Percentiles rank a stretch among this genome's conserved stretches.
Evolutionary conservation across 192 early-diverging fungal genomes (phyloP).

Genomic region (Haplosporangium gracile): DNA sequence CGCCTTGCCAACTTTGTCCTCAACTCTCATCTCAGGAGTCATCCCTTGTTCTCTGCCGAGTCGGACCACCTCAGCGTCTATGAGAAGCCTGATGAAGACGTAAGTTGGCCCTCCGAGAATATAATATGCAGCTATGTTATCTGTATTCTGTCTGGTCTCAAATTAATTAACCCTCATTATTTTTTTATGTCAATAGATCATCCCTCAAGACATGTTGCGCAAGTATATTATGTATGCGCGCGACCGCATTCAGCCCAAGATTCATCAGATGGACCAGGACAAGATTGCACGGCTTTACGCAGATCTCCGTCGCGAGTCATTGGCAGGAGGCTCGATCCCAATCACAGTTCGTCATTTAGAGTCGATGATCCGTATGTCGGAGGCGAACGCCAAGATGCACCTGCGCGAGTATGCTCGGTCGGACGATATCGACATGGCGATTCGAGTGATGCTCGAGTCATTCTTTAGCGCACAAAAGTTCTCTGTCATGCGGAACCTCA

Average conservation of each 20-base stretch:
- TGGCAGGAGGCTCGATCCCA: constrained; percentile 79
- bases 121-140: not conserved
- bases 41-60: constrained; percentile 74
- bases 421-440: constrained; percentile 95
- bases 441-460: constrained; percentile 86
- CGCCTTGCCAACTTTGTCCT: constrained; percentile 94
- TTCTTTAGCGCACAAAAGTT: constrained; percentile 96
- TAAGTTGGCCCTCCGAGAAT: constrained; percentile 51
- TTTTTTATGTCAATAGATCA: constrained; percentile 65
- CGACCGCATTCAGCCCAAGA: constrained; percentile 80
- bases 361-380: constrained; percentile 87
- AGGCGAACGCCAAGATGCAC: constrained; percentile 96
- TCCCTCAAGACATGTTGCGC: constrained; percentile 84
- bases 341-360: constrained; percentile 93
- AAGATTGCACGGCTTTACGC: constrained; percentile 92
- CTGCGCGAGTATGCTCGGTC: constrained; percentile 90
- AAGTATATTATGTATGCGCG: constrained; percentile 93
- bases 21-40: constrained; percentile 91
- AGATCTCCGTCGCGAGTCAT: constrained; percentile 91
- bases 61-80: constrained; percentile 58
- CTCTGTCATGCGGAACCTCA: constrained; percentile 87
- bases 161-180: not conserved
- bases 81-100: constrained; percentile 67
- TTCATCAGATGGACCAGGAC: constrained; percentile 89
- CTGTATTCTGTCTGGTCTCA: not conserved